Base-by-base conservation (phyloP, 495 filamentous ascomycete species). In the Filosporella fistucella region DNA sequence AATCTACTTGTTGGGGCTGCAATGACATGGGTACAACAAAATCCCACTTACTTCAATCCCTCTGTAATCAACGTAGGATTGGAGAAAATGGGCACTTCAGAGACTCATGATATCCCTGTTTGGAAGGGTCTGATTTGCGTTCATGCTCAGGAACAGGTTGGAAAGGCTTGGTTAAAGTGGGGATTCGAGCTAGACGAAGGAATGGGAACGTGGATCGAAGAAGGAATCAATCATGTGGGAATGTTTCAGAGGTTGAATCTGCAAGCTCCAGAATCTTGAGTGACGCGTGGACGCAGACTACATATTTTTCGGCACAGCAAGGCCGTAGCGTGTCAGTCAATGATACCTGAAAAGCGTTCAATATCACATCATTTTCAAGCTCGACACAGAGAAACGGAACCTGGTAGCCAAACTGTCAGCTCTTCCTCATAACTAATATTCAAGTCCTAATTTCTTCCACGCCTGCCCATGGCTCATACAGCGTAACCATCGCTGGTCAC, bases 191-290 rank as follows among this genome's bases (percentile, higher is more conserved):
- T 74, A 7, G 89, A 95, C 66, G 70, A 79, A 59, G 65, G 61
- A 7, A 76, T 93, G 79, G 86, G 88, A 0, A 66, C 53, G 52
- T 96, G 90, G 88, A 66, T 70, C 30, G 90, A 96, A 68, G 88
- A 94, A 52, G 88, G 86, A 17, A 88, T 95, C 54, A 71, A 75
- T 56, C 91, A 95, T 74, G 76, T 90, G 23, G 88, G 84, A 12
- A 91, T 95, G 88, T 91, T 72, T 45, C 47, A 52, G 34, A 61
- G 74, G 30, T 33, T 58, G 7, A 28, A 45, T 43, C 28, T 30
- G n/a, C n/a, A n/a, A n/a, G n/a, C n/a, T n/a, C n/a, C n/a, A n/a
- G n/a, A n/a, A n/a, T n/a, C n/a, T n/a, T n/a, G n/a, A n/a, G n/a
- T n/a, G n/a, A n/a, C n/a, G n/a, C n/a, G n/a, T n/a, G n/a, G n/a